These are phyloP conservation scores for Aspergillus calidoustus DNA, from an alignment of 2,329 filamentous ascomycete genomes.

Conservation along the genomic window DNA sequence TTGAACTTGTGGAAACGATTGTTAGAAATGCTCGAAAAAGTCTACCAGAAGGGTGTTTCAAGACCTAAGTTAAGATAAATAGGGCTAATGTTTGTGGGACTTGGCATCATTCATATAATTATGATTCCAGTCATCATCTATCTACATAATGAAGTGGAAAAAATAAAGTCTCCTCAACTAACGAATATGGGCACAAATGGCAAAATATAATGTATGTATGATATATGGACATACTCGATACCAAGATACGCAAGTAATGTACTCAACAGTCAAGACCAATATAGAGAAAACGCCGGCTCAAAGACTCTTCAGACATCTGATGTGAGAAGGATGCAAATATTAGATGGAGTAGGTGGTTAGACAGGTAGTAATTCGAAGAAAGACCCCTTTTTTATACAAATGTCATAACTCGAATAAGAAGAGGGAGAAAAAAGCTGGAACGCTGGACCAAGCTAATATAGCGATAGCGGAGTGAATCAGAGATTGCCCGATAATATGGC, in stretches of 20 bases:
- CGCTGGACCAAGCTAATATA: background rate
- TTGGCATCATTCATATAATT: too few species aligned
- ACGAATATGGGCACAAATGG: too few species aligned
- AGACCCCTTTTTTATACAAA: slow-evolving; percentile 1
- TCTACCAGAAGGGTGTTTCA: too few species aligned
- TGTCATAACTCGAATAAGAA: background rate
- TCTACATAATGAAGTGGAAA: too few species aligned
- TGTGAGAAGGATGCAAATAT: slow-evolving; percentile 1
- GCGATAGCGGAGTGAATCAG: background rate
- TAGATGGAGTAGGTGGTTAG: background rate
- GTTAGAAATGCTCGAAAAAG: too few species aligned
- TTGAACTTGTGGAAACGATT: too few species aligned
- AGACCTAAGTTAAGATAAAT: too few species aligned
- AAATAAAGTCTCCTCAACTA: too few species aligned
- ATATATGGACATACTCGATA: background rate
- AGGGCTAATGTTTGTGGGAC: too few species aligned
- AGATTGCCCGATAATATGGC: slow-evolving; percentile 5
- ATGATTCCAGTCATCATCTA: too few species aligned
- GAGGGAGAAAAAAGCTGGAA: background rate
- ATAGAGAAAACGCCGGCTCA: slow-evolving; percentile 3
- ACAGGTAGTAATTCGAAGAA: background rate
- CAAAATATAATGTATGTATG: background rate
- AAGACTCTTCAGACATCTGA: background rate
- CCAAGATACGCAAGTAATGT: background rate
- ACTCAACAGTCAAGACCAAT: background rate